These are phyloP conservation scores for Arthrobotrys iridis DNA, from an alignment of 2,329 filamentous ascomycete genomes.

Conservation along the genomic window DNA sequence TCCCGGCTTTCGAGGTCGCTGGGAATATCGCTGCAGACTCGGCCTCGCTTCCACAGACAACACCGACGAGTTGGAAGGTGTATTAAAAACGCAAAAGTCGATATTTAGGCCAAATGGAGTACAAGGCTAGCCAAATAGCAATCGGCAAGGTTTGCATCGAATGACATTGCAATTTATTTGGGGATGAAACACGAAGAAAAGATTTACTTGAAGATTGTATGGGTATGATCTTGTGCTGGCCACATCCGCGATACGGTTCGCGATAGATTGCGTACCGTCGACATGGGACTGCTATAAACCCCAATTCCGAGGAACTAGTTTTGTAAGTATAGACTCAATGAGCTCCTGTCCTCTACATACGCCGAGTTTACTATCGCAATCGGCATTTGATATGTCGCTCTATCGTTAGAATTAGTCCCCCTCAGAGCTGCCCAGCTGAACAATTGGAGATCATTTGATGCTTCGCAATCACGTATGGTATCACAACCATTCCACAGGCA, in stretches of 20 bases:
- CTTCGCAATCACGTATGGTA: no score
- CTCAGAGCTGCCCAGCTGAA: no score
- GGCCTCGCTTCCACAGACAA: conserved; percentile 41
- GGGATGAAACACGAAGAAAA: conserved; percentile 30
- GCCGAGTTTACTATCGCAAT: no score
- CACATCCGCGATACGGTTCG: not conserved
- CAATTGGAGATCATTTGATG: no score
- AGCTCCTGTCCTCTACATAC: no score
- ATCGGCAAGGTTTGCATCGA: conserved; percentile 1
- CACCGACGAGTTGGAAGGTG: conserved; percentile 33
- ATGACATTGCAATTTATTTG: conserved; percentile 36
- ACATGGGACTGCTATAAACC: not conserved
- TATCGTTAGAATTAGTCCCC: not conserved
- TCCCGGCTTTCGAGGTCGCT: conserved; percentile 15
- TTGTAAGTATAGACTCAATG: no score
- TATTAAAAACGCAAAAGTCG: conserved; percentile 1
- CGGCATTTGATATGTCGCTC: no score
- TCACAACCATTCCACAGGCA: not conserved
- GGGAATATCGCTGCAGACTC: conserved; percentile 30
- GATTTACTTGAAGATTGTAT: not conserved
- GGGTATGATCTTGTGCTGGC: not conserved
- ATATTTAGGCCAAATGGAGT: conserved; percentile 38
- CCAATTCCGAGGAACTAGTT: no score
- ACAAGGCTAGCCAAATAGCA: no score
- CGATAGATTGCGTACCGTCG: not conserved